These are phyloP conservation scores for Aegilops umbellulata DNA, from an alignment of 176 grass and related monocot species.

Conservation along the genomic window DNA sequence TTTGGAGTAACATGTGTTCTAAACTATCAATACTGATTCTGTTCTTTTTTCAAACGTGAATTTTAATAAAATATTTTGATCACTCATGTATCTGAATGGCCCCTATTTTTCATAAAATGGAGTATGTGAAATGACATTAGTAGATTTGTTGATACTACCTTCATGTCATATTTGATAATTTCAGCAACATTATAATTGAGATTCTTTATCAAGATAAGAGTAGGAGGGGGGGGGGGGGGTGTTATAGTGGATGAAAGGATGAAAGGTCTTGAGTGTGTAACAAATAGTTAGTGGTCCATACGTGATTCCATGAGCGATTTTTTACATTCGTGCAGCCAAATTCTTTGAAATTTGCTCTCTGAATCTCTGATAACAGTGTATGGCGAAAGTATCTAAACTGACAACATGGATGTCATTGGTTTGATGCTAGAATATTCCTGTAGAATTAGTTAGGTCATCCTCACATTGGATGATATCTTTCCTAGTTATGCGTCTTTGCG, in stretches of 20 bases:
- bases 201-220: not conserved
- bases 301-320: not conserved
- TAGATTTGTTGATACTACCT: not conserved
- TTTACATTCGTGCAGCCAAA: not conserved
- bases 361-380: not conserved
- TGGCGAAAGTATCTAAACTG: not conserved
- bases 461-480: not conserved
- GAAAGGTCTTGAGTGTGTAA: not conserved
- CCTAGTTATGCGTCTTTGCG: not conserved
- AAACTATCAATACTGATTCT: not conserved
- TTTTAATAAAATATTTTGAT: not conserved
- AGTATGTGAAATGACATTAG: not conserved
- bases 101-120: not conserved
- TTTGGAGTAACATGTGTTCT: constrained; percentile 16
- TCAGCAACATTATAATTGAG: not conserved
- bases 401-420: constrained; percentile 1
- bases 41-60: not conserved
- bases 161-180: not conserved
- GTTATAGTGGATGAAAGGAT: not conserved
- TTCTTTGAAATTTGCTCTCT: not conserved
- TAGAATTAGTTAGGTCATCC: not conserved
- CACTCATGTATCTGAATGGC: not conserved
- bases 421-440: not conserved
- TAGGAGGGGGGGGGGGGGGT: too few relatives aligned
- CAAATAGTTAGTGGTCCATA: not conserved